Percentiles rank a stretch among this genome's conserved stretches.
phyloP scores from a whole-genome alignment of 495 filamentous ascomycete genomes.

The Trichocladium uniseriatum region DNA sequence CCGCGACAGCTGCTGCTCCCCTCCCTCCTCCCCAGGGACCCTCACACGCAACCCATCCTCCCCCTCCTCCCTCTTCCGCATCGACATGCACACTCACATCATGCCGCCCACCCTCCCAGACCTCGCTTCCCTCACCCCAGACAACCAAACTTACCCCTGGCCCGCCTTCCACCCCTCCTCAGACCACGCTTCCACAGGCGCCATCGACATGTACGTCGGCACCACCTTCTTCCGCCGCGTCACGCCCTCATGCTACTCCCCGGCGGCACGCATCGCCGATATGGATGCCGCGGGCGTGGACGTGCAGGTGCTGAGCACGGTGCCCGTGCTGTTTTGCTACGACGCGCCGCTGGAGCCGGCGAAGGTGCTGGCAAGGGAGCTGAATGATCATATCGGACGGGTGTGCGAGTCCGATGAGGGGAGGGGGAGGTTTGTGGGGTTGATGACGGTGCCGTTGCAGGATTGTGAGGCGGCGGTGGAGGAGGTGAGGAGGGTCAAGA shows the following conservation, averaged over 20 bases:
- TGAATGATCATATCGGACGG: slow-evolving; percentile 20
- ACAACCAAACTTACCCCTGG: slow-evolving; percentile 16
- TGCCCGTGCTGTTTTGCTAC: slow-evolving; percentile 25
- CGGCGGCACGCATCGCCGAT: slow-evolving; percentile 14
- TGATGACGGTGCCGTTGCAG: slow-evolving; percentile 31
- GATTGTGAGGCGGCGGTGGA: slow-evolving; percentile 51
- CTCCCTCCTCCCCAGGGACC: neutral
- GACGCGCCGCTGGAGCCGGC: slow-evolving; percentile 16
- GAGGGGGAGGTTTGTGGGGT: slow-evolving; percentile 16
- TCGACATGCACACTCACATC: slow-evolving; percentile 29
- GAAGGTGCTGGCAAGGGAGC: slow-evolving; percentile 10
- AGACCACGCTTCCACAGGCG: neutral
- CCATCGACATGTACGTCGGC: slow-evolving; percentile 26
- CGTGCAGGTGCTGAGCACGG: slow-evolving; percentile 25
- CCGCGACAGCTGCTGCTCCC: neutral
- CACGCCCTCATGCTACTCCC: slow-evolving; percentile 17
- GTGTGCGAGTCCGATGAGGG: neutral
- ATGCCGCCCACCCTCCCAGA: slow-evolving; percentile 21
- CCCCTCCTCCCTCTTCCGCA: slow-evolving; percentile 19
- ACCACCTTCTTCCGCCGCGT: slow-evolving; percentile 22
- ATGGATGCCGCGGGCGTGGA: slow-evolving; percentile 25
- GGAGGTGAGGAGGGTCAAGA: slow-evolving; percentile 43
- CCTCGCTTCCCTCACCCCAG: slow-evolving; percentile 4
- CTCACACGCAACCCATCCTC: neutral
- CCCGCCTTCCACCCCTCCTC: slow-evolving; percentile 15